Percentiles rank a stretch among this genome's conserved stretches.
Conservation (phyloP, 352 stramenopile genomes). For the Globisporangium okanoganense region DNA sequence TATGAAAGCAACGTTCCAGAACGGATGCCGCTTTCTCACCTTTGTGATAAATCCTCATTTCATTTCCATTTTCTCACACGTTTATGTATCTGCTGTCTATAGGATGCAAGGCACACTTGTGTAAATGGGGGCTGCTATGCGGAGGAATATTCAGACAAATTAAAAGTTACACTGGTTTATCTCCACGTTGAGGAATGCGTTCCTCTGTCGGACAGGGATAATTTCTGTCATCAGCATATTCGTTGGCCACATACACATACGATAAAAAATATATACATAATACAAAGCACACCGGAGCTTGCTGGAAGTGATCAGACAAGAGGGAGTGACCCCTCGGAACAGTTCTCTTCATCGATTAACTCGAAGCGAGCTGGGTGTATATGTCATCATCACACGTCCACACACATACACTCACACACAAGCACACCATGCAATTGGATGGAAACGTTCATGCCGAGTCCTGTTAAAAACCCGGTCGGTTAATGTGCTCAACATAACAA, state of each 20-base stretch:
- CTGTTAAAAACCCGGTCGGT: conserved; percentile 76
- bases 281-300: neutral
- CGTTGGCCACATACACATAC: conserved; percentile 8
- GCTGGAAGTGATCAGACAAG: conserved; percentile 76
- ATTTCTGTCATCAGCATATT: conserved; percentile 83
- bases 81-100: neutral
- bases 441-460: conserved; percentile 81
- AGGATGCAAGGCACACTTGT: neutral
- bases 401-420: conserved; percentile 19
- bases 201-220: conserved; percentile 89
- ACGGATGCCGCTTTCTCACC: conserved; percentile 68
- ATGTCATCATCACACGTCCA: conserved; percentile 84
- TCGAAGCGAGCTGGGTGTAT: conserved; percentile 89
- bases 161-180: conserved; percentile 90
- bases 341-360: conserved; percentile 86
- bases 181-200: conserved; percentile 81
- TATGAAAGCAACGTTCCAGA: conserved; percentile 65
- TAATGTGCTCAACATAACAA: conserved; percentile 85
- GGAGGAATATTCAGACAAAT: conserved; percentile 68
- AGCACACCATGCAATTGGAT: neutral
- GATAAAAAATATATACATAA: conserved; percentile 7
- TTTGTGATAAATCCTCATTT: conserved; percentile 69
- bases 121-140: neutral
- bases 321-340: conserved; percentile 87
- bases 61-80: conserved; percentile 24